These are phyloP conservation scores for Cochlearia excelsa DNA, from an alignment of 345 rosid species.

Conservation along the genomic window DNA sequence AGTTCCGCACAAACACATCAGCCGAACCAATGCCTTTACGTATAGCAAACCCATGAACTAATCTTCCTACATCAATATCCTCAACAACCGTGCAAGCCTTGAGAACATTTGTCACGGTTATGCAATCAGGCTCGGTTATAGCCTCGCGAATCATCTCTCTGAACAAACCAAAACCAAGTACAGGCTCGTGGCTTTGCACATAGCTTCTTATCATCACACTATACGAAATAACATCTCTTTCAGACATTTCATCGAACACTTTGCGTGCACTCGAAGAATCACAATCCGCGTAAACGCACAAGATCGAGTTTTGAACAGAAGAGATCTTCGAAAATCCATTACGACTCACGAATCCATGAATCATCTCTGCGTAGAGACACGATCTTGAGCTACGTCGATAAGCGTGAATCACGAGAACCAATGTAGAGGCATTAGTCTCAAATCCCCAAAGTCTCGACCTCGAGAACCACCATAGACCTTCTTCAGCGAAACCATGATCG, in stretches of 20 bases:
- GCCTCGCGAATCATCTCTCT: slow-evolving; percentile 44
- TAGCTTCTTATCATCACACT: slow-evolving; percentile 57
- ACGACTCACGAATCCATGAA: slow-evolving; percentile 50
- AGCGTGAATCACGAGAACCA: slow-evolving; percentile 56
- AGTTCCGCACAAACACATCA: slow-evolving; percentile 56
- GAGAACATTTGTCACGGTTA: slow-evolving; percentile 49
- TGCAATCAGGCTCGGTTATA: slow-evolving; percentile 47
- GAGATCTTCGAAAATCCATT: slow-evolving; percentile 43
- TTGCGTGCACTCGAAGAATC: slow-evolving; percentile 40
- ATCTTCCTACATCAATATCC: slow-evolving; percentile 44
- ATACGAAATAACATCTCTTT: slow-evolving; percentile 64
- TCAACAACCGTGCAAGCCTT: slow-evolving; percentile 48
- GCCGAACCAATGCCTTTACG: slow-evolving; percentile 41
- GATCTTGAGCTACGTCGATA: slow-evolving; percentile 31
- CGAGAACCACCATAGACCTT: slow-evolving; percentile 52
- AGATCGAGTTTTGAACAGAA: slow-evolving; percentile 58
- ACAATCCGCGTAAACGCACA: slow-evolving; percentile 37
- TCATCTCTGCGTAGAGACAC: slow-evolving; percentile 26
- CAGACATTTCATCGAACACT: slow-evolving; percentile 71
- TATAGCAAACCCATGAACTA: slow-evolving; percentile 49
- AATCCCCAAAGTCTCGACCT: slow-evolving; percentile 51
- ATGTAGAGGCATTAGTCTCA: slow-evolving; percentile 52
- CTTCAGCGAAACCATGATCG: slow-evolving; percentile 38
- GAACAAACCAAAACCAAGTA: slow-evolving; percentile 46
- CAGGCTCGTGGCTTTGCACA: slow-evolving; percentile 43